These are phyloP conservation scores for Yarrowia phangngaensis DNA, from an alignment of 805 yeast genomes.

Conservation along the genomic window DNA sequence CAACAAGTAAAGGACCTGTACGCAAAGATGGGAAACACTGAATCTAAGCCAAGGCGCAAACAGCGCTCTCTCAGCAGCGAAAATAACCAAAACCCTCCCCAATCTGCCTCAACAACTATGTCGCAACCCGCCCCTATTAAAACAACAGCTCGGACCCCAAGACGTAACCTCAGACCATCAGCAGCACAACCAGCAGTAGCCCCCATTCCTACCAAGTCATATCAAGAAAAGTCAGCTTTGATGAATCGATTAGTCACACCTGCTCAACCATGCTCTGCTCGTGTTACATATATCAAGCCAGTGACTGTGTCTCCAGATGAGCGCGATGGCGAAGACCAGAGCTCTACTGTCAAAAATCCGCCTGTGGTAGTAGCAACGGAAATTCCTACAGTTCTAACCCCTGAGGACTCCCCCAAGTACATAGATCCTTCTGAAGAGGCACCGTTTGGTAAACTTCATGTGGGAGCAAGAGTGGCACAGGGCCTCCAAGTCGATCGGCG, in stretches of 20 bases:
- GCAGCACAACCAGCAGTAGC: constrained; percentile 20
- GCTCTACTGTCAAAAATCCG: constrained; percentile 1
- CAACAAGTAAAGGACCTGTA: too few relatives aligned
- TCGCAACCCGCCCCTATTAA: constrained; percentile 1
- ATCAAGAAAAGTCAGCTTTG: constrained; percentile 16
- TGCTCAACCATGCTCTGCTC: constrained; percentile 16
- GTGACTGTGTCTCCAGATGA: constrained; percentile 14
- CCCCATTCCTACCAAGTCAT: constrained; percentile 18
- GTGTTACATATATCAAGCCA: constrained; percentile 16
- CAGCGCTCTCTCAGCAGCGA: constrained; percentile 13
- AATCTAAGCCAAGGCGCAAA: constrained; percentile 22
- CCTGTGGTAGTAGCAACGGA: constrained; percentile 8
- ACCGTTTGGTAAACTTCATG: constrained; percentile 15
- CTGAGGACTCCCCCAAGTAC: constrained; percentile 23
- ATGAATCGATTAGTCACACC: constrained; percentile 13
- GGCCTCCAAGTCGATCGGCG: constrained; percentile 16
- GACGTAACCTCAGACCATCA: constrained; percentile 2
- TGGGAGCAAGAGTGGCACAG: constrained; percentile 14
- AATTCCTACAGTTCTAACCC: constrained; percentile 10
- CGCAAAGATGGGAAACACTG: constrained; percentile 18
- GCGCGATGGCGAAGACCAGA: background rate
- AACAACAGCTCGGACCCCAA: constrained; percentile 7
- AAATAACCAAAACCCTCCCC: constrained; percentile 8
- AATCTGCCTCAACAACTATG: background rate
- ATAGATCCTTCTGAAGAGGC: constrained; percentile 14